Evolutionary conservation across 164 flowering plant genomes (phyloP).

Genomic region (Liquidambar formosana): DNA sequence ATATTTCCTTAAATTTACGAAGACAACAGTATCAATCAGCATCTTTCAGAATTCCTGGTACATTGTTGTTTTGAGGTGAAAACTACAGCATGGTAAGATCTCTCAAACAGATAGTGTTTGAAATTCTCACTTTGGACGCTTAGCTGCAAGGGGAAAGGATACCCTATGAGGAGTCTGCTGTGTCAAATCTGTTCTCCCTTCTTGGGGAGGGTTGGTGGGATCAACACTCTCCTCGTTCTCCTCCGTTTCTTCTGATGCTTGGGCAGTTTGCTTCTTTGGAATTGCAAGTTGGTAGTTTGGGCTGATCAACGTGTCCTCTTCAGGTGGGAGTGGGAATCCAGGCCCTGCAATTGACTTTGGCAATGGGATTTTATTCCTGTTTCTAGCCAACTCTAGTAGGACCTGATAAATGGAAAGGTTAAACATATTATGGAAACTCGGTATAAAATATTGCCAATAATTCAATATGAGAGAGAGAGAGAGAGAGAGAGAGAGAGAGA

Average conservation of each 20-base stretch:
- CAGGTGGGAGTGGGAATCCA: slow-evolving; percentile 80
- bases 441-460: not conserved
- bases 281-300: slow-evolving; percentile 90
- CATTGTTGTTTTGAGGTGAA: no score
- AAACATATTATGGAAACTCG: not conserved
- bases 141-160: slow-evolving; percentile 73
- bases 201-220: slow-evolving; percentile 51
- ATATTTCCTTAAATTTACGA: no score
- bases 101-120: not conserved
- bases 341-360: slow-evolving; percentile 70
- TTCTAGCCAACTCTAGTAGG: slow-evolving; percentile 69
- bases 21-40: no score
- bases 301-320: slow-evolving; percentile 72
- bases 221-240: slow-evolving; percentile 64
- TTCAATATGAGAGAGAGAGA: no score
- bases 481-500: not conserved
- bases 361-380: slow-evolving; percentile 70
- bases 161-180: slow-evolving; percentile 67
- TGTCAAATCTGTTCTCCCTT: slow-evolving; percentile 47
- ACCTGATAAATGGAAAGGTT: slow-evolving; percentile 33
- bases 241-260: slow-evolving; percentile 65
- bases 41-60: no score
- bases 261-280: slow-evolving; percentile 51
- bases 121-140: slow-evolving; percentile 45
- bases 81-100: not conserved